Base-by-base conservation (phyloP, 2,329 filamentous ascomycete species). In the Xylaria sp. region DNA sequence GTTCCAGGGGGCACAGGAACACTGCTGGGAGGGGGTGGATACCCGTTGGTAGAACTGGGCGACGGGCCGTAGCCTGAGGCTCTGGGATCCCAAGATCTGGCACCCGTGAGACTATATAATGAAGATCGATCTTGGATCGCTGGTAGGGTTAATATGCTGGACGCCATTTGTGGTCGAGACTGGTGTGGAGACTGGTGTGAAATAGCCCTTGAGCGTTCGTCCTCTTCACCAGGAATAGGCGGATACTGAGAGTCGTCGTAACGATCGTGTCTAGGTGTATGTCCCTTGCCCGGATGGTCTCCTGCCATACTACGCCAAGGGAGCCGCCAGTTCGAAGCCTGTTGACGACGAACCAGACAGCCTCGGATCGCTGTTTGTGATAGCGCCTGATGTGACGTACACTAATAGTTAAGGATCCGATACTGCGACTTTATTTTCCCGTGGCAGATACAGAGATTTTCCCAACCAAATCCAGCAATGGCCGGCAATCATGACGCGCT, bases 51-150 rank as follows among this genome's bases (percentile, higher is more conserved):
- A 63, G 81, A 79, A 73, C 77, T 81, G 48, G 83, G 81, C 51
- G 84, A 82, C 64, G 80, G 69, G 15, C 74, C 81, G 71, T 83
- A 85, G 66, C 77, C 78, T 58, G 76, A 78, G 46, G 76, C 77
- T 67, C 79, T 77, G 20, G 78, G 73, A 59, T 79, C 77, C 77
- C 77, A 79, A 20, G 66, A 63, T 69, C 76, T 74, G 20, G 68
- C 69, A 53, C 63, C 65, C 11, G 71, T 63, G 26, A 73, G 42
- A 49, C 68, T 65, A 65, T 77, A 76, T 65, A 78, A 72, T 40
- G 77, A 74, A 59, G 82, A 79, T 56, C 81, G 77, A 73, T 86
- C 85, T 63, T 86, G 81, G 62, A 87, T 86, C 20, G 85, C 83
- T 1, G 85, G 85, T 40, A 86, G 78, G 68, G 81, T 85, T 67